phyloP scores from a whole-genome alignment of 2,329 filamentous ascomycete species.

The Fragosphaeria purpurea region DNA sequence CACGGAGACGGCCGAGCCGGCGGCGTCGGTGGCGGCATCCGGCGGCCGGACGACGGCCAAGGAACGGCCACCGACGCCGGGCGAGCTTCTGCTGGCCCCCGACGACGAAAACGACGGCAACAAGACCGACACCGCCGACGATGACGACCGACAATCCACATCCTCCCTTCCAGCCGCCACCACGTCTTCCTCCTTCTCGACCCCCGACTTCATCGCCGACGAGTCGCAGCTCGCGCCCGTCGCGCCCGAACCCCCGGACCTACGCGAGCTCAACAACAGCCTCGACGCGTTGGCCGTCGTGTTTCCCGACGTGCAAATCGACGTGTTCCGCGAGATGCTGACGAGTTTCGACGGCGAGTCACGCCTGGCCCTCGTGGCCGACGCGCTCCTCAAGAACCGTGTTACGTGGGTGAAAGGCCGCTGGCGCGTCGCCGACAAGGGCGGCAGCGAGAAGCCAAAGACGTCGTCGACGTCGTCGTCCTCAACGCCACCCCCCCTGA shows the following conservation, averaged over 20 bases:
- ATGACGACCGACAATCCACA: neutral
- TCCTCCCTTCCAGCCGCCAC: neutral
- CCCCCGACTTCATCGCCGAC: constrained; percentile 42
- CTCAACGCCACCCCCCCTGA: neutral
- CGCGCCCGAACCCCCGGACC: constrained; percentile 46
- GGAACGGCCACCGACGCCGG: no score
- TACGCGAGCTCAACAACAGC: constrained; percentile 59
- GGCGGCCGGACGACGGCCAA: constrained; percentile 9
- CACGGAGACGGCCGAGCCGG: constrained; percentile 24
- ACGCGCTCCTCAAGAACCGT: constrained; percentile 63
- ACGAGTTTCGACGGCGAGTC: constrained; percentile 66
- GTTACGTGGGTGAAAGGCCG: constrained; percentile 61
- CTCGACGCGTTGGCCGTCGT: constrained; percentile 59
- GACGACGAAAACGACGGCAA: neutral
- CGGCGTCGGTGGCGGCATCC: constrained; percentile 9
- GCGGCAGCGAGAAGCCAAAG: constrained; percentile 15
- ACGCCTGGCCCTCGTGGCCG: constrained; percentile 64
- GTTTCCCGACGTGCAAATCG: constrained; percentile 72
- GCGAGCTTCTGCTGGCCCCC: no score
- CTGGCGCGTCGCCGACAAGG: constrained; percentile 38
- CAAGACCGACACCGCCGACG: neutral
- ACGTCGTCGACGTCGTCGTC: neutral
- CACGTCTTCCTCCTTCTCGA: constrained; percentile 6
- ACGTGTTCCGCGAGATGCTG: constrained; percentile 77
- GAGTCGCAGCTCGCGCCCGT: constrained; percentile 41